phyloP scores from a whole-genome alignment of 2,329 filamentous ascomycete species.

The Spiromastix sp. region DNA sequence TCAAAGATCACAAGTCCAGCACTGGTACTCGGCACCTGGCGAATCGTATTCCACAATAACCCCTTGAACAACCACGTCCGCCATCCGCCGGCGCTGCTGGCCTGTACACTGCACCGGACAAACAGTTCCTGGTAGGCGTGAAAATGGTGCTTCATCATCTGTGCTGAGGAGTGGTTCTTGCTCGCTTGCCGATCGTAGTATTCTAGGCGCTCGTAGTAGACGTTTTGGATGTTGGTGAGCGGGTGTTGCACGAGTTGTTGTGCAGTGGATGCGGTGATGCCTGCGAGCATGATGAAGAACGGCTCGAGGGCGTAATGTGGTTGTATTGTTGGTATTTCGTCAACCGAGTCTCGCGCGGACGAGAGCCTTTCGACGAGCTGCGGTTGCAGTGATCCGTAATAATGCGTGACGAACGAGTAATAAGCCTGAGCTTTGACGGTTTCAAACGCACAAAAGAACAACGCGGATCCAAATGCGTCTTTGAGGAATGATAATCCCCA shows the following conservation, averaged over 20 bases:
- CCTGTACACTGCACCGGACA: constrained; percentile 42
- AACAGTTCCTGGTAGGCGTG: constrained; percentile 52
- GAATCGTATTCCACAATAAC: constrained; percentile 46
- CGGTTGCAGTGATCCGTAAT: constrained; percentile 39
- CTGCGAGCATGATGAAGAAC: constrained; percentile 49
- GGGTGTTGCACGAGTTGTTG: constrained; percentile 52
- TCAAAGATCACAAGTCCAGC: constrained; percentile 57
- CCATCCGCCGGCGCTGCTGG: constrained; percentile 44
- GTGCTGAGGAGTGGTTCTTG: constrained; percentile 27
- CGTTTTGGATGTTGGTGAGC: constrained; percentile 46
- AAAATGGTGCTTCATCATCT: constrained; percentile 46
- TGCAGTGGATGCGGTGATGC: constrained; percentile 46
- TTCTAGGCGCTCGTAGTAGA: constrained; percentile 51
- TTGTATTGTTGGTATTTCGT: constrained; percentile 38
- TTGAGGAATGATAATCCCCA: constrained; percentile 49
- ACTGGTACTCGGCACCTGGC: constrained; percentile 54
- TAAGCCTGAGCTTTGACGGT: constrained; percentile 54
- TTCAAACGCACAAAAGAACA: constrained; percentile 56
- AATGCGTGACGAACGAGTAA: constrained; percentile 49
- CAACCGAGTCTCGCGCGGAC: constrained; percentile 17
- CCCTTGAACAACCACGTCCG: constrained; percentile 46
- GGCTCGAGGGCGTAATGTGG: constrained; percentile 56
- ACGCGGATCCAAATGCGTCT: constrained; percentile 49
- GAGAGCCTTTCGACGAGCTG: constrained; percentile 20
- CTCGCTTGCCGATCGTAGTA: constrained; percentile 46